A percentile compares a stretch with the other conserved stretches of the same genome.
phyloP scores from a whole-genome alignment of 768 basidiomycete species.

The Lactarius pseudohatsudake region DNA sequence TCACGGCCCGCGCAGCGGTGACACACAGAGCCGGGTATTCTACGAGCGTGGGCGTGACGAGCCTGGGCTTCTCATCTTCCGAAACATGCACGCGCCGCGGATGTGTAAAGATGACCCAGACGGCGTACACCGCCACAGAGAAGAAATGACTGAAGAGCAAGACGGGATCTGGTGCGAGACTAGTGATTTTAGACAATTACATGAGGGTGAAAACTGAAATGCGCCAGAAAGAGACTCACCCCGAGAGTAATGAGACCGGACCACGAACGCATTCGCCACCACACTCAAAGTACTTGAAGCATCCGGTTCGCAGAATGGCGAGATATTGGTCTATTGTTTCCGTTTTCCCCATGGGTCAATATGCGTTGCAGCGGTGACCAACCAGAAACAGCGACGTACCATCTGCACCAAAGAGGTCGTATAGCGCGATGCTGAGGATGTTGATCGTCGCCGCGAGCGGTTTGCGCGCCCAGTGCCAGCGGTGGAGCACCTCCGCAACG shows the following conservation, averaged over 20 bases:
- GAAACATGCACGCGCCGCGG: constrained; percentile 42
- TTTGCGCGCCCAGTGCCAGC: constrained; percentile 89
- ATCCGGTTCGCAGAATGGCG: constrained; percentile 70
- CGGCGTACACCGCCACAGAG: constrained; percentile 90
- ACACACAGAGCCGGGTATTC: constrained; percentile 69
- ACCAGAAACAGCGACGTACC: constrained; percentile 49
- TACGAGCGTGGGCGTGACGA: constrained; percentile 46
- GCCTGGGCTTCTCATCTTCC: constrained; percentile 40
- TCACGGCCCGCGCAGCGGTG: constrained; percentile 66
- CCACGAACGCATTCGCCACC: constrained; percentile 88
- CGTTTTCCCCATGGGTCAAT: constrained; percentile 8
- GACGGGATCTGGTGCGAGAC: constrained; percentile 75
- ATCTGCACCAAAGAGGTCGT: constrained; percentile 92
- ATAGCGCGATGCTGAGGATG: constrained; percentile 88
- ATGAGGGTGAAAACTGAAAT: not conserved
- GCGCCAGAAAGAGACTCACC: constrained; percentile 47
- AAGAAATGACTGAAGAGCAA: constrained; percentile 92
- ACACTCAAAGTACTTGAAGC: constrained; percentile 95
- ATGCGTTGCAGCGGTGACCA: not conserved
- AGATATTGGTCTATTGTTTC: constrained; percentile 58
- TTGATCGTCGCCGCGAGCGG: constrained; percentile 84
- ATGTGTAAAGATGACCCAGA: constrained; percentile 84
- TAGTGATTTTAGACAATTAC: constrained; percentile 34
- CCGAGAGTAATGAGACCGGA: constrained; percentile 88
- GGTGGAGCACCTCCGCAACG: constrained; percentile 52